Conservation (phyloP, 148 eudicot genomes). For the Cornus kousa region DNA sequence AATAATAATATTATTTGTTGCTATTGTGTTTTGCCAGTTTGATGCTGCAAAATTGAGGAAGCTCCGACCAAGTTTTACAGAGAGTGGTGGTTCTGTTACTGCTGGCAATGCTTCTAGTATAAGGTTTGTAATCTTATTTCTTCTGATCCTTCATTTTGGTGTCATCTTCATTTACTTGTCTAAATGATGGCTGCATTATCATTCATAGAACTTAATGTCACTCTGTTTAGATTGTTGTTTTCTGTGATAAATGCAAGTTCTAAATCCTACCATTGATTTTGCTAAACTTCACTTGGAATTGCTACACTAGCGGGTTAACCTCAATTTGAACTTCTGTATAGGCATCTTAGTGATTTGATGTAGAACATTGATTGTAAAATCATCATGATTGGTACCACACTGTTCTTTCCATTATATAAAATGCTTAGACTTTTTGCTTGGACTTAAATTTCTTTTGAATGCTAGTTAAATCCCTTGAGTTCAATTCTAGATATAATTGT, state of each 20-base stretch:
- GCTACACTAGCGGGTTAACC: neutral
- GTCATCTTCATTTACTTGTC: neutral
- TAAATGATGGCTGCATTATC: neutral
- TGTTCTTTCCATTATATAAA: neutral
- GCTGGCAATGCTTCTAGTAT: constrained; percentile 98
- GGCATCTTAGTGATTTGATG: neutral
- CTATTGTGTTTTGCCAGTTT: constrained; percentile 48
- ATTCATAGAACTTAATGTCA: neutral
- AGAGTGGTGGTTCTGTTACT: constrained; percentile 82
- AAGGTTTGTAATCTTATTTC: constrained; percentile 40
- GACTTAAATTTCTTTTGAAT: no score
- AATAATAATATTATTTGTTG: constrained; percentile 2
- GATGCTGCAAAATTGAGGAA: constrained; percentile 88
- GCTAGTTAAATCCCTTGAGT: no score
- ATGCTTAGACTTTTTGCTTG: neutral
- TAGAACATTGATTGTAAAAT: neutral
- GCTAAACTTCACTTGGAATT: neutral
- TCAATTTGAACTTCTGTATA: neutral
- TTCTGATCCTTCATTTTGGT: neutral
- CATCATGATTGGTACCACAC: neutral
- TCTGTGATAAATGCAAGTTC: neutral
- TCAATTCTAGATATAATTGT: no score
- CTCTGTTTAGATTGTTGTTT: neutral
- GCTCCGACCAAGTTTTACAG: constrained; percentile 95
- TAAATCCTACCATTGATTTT: neutral